Evolutionary conservation across 441 rosid genomes (phyloP).

Genomic region (Adansonia rubrostipa): DNA sequence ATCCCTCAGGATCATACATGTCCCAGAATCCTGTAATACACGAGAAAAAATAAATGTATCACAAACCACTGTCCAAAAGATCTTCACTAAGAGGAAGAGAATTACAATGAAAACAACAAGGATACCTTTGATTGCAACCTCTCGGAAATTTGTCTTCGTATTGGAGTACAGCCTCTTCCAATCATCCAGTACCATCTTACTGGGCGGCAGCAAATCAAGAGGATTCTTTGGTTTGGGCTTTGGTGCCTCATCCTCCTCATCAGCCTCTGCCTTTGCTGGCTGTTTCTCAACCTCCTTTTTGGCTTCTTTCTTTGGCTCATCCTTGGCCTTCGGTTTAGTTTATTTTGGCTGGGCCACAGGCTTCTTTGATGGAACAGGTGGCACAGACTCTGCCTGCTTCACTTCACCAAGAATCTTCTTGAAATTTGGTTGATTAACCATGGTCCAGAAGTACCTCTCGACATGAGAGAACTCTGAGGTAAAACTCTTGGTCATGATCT

Average conservation of each 20-base stretch:
- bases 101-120: background rate
- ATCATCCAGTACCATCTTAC: conserved; percentile 87
- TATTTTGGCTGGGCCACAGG: conserved; percentile 58
- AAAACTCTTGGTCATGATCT: conserved; percentile 70
- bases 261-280: conserved; percentile 53
- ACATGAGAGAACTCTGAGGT: conserved; percentile 88
- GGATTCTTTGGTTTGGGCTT: conserved; percentile 94
- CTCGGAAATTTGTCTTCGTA: conserved; percentile 93
- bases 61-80: background rate
- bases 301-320: conserved; percentile 64
- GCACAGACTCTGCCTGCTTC: conserved; percentile 69
- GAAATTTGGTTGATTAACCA: conserved; percentile 86
- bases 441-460: conserved; percentile 96
- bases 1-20: no score
- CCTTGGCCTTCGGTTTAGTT: conserved; percentile 65
- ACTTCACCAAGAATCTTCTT: conserved; percentile 79
- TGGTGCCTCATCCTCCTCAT: conserved; percentile 76
- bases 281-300: conserved; percentile 58
- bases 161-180: conserved; percentile 99
- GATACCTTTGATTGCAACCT: conserved; percentile 89
- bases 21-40: background rate
- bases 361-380: conserved; percentile 61
- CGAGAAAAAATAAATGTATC: background rate
- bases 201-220: conserved; percentile 89
- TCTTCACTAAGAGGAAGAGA: background rate